These are phyloP conservation scores for Fusarium dlaminii DNA, from an alignment of 2,329 filamentous ascomycete species.

Conservation along the genomic window DNA sequence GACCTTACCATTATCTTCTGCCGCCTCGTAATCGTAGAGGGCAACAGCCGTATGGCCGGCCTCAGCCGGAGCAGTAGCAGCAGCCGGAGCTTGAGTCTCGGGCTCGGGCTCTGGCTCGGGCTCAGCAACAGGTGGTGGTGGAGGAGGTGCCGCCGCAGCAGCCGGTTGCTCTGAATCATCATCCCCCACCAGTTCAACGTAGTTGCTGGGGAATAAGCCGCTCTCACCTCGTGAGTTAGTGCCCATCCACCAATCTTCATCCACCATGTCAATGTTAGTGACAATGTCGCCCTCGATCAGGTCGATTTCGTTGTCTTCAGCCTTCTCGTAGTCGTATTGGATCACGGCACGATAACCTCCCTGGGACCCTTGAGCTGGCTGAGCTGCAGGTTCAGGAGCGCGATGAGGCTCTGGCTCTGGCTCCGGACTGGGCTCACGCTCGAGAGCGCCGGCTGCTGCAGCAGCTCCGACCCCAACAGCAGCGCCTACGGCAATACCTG, in stretches of 20 bases:
- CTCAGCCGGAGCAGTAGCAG: conserved; percentile 48
- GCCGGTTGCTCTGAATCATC: conserved; percentile 59
- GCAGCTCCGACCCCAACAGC: conserved; percentile 32
- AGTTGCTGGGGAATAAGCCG: conserved; percentile 96
- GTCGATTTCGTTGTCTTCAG: conserved; percentile 96
- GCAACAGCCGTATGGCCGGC: conserved; percentile 79
- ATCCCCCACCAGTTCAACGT: conserved; percentile 85
- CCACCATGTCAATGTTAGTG: conserved; percentile 94
- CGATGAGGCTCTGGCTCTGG: conserved; percentile 12
- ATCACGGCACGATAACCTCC: conserved; percentile 79
- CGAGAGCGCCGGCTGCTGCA: conserved; percentile 37
- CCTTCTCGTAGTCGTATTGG: conserved; percentile 97
- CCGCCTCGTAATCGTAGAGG: conserved; percentile 95
- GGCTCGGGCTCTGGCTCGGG: conserved; percentile 49
- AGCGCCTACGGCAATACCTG: conserved; percentile 43
- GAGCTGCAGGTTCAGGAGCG: conserved; percentile 15
- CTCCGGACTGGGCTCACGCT: conserved; percentile 35
- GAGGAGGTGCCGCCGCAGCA: conserved; percentile 39
- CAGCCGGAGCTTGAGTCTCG: conserved; percentile 48
- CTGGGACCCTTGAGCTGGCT: conserved; percentile 40
- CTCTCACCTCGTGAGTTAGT: conserved; percentile 85
- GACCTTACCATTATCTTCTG: conserved; percentile 83
- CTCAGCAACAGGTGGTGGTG: conserved; percentile 47
- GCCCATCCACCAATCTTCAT: conserved; percentile 99
- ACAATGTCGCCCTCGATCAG: conserved; percentile 88